Evolutionary conservation across 2,329 filamentous ascomycete genomes (phyloP), one percentile per base, ranked within the genome.

Genomic region (Fusarium sp.): DNA sequence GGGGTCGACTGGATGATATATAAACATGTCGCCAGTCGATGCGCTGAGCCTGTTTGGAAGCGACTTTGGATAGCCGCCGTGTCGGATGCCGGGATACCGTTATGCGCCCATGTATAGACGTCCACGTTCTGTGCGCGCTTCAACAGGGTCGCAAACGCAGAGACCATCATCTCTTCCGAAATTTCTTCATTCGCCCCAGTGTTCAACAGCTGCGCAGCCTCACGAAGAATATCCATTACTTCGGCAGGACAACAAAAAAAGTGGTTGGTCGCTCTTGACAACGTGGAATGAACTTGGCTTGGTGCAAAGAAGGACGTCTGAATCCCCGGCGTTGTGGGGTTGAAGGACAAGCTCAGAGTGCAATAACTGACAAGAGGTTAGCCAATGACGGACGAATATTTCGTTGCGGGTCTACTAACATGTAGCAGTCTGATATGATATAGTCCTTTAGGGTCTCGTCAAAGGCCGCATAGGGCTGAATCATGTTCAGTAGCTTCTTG

Each of bases 181-280:
- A 71, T 65, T 10, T 66, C 62, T n/a, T 76, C 60, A 4, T 71
- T 68, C 10, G 65, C 64, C 13, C 68, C 62, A 11, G 78, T 78
- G 4, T 80, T 47, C 10, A 71, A 79, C 3, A 87, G 67, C 16
- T 78, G 78, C 15, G 82, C 82, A 0, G 84, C 82, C 5, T 77
- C 72, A 6, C 85, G 77, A 4, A 85, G 75, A 3, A 84, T 80
- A 27, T 82, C 78, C 15, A 86, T 75, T 4, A 85, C 78, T 4
- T 79, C 76, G 0, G 84, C 80, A 4, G 83, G 82, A 27, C 80
- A 84, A 62, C 84, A 84, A n/a, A 86, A 77, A 52, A 85, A 85
- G 54, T 82, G 83, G 54, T 84, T 82, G 2, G 80, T 77, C 6
- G 82, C 80, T 39, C 80, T 78, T 6, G 76, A 71, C 0, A 85